Evolutionary conservation across 352 stramenopile genomes (phyloP).

Genomic region (Globisporangium parvum): DNA sequence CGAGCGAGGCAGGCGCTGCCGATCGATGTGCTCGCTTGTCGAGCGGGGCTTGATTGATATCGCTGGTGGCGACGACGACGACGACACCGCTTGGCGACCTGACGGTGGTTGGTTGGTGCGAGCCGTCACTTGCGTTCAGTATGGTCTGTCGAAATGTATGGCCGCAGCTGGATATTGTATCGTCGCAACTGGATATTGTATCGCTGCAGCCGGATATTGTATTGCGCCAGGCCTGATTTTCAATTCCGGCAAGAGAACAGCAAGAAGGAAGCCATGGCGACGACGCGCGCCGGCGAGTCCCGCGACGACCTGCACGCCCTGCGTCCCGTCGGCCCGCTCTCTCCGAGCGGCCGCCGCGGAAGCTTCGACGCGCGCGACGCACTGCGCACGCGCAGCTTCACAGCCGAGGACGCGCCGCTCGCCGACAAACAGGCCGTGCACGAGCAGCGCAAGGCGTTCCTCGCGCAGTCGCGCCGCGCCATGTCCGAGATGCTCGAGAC

Average conservation of each 20-base stretch:
- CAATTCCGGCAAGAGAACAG: slow-evolving; percentile 1
- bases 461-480: slow-evolving; percentile 18
- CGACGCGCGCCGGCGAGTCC: slow-evolving; percentile 9
- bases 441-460: slow-evolving; percentile 29
- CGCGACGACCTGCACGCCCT: slow-evolving; percentile 43
- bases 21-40: not conserved
- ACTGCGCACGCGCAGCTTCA: slow-evolving; percentile 57
- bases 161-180: too few relatives aligned
- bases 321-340: slow-evolving; percentile 41
- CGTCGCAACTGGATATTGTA: not conserved
- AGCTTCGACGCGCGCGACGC: slow-evolving; percentile 14
- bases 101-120: not conserved
- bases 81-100: not conserved
- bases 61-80: not conserved
- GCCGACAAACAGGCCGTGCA: not conserved
- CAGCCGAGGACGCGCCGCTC: slow-evolving; percentile 65
- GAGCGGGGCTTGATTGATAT: not conserved
- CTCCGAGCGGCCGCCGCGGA: slow-evolving; percentile 19
- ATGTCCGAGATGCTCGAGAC: slow-evolving; percentile 47
- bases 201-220: too few relatives aligned
- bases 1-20: not conserved
- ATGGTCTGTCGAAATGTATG: not conserved
- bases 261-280: slow-evolving; percentile 7
- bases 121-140: not conserved
- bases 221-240: too few relatives aligned